These are phyloP conservation scores for Tritrichomonas foetus DNA, from an alignment of 208 protist genomes.

Conservation along the genomic window DNA sequence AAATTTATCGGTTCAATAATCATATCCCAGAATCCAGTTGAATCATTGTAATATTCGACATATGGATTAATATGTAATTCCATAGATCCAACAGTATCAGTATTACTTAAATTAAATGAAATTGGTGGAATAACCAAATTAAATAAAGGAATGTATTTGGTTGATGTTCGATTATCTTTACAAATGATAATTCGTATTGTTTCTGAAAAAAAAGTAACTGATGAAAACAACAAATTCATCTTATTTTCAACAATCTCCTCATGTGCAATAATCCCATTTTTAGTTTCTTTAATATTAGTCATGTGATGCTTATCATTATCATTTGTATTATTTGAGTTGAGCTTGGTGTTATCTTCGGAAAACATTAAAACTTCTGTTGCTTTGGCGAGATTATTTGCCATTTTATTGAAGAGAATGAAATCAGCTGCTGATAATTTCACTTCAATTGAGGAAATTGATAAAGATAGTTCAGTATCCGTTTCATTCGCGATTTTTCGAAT, in stretches of 20 bases:
- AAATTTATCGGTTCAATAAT: constrained; percentile 9
- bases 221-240: no score
- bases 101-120: not conserved
- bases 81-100: not conserved
- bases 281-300: no score
- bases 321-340: no score
- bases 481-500: no score
- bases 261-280: no score
- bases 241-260: no score
- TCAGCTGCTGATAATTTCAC: not conserved
- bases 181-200: not conserved
- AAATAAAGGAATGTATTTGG: constrained; percentile 15
- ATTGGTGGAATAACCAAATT: constrained; percentile 3
- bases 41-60: not conserved
- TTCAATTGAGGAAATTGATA: no score
- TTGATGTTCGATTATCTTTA: not conserved
- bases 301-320: no score
- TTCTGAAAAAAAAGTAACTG: no score
- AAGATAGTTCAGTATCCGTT: no score
- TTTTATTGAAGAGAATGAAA: not conserved
- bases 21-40: not conserved
- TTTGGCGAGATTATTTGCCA: not conserved
- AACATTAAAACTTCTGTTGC: not conserved
- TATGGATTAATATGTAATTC: not conserved
- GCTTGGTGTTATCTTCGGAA: not conserved